Evolutionary conservation across 2,329 filamentous ascomycete species (phyloP), one percentile per base, ranked within the genome.

Genomic region (Penicillium thymicola): DNA sequence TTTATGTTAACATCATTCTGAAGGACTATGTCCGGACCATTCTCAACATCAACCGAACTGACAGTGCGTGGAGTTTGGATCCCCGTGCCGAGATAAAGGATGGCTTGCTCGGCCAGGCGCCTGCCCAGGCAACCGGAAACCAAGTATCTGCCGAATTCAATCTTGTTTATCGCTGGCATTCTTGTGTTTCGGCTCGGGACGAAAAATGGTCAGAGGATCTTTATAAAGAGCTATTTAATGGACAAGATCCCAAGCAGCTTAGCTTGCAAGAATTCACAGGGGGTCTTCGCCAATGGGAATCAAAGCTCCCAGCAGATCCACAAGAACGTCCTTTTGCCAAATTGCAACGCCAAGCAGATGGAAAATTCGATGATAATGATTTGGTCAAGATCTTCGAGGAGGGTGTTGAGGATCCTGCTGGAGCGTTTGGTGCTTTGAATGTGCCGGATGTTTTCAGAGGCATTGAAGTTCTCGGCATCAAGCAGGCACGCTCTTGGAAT

Each of bases 121-220:
- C 82, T 1, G 75, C 79, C 0, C 76, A 83, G 44, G 86, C 83
- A 2, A 78, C 84, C 3, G 85, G 86, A 13, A 89, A 89, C 64
- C 84, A 88, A 62, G 85, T 88, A 44, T 85, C 82, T 41, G 85
- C 84, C 3, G 85, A 89, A 68, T 89, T 89, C 72, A 88, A 88
- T 58, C 75, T 88, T 28, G 76, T 88, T 1, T 89, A 89, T 65
- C 78, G 85, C 27, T 89, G 84, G 78, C 85, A 89, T 69, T 83
- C 81, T 1, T 81, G 80, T 41, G 81, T 87, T 49, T 85, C 82
- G 4, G 75, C 80, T 59, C 78, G 79, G 23, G 86, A 88, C 59
- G 84, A 87, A 65, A 75, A 78, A 40, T 89, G 85, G 84, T 83
- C 83, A 18, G 78, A 86, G 44, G 74, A 80, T 14, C 75, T 81